Conservation (phyloP, 345 rosid species). For the Camelina neglecta region DNA sequence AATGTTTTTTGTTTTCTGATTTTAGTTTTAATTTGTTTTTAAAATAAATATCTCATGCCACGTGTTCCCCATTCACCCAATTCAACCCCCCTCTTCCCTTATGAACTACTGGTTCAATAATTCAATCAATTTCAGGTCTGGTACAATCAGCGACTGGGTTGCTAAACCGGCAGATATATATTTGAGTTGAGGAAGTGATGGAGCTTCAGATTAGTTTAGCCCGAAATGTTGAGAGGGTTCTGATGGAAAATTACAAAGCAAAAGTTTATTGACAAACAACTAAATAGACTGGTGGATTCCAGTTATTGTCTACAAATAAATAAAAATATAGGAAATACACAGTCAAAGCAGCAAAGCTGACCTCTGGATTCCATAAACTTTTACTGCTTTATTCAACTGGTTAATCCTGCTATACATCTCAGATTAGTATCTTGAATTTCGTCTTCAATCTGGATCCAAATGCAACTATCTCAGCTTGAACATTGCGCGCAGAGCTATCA, state of each 20-base stretch:
- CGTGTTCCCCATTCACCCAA: too few relatives aligned
- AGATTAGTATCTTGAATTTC: conserved; percentile 1
- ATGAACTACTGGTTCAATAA: too few relatives aligned
- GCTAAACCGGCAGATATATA: too few relatives aligned
- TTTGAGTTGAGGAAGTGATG: too few relatives aligned
- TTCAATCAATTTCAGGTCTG: too few relatives aligned
- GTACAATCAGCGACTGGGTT: too few relatives aligned
- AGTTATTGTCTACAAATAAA: neutral
- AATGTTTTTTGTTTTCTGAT: too few relatives aligned
- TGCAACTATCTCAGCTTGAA: conserved; percentile 4
- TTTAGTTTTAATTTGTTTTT: too few relatives aligned
- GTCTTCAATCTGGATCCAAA: neutral
- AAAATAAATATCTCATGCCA: too few relatives aligned
- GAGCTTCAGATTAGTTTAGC: too few relatives aligned
- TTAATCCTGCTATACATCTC: neutral
- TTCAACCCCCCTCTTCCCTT: too few relatives aligned
- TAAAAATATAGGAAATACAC: neutral
- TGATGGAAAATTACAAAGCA: neutral
- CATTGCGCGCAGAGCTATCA: conserved; percentile 9
- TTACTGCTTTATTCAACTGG: conserved; percentile 11
- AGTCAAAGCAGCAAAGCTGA: conserved; percentile 2
- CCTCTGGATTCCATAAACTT: neutral
- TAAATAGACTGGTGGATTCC: conserved; percentile 11
- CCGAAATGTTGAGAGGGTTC: too few relatives aligned
- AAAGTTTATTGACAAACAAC: neutral